These are phyloP conservation scores for Phytomonas francai DNA, from an alignment of 208 protist genomes.

Conservation along the genomic window DNA sequence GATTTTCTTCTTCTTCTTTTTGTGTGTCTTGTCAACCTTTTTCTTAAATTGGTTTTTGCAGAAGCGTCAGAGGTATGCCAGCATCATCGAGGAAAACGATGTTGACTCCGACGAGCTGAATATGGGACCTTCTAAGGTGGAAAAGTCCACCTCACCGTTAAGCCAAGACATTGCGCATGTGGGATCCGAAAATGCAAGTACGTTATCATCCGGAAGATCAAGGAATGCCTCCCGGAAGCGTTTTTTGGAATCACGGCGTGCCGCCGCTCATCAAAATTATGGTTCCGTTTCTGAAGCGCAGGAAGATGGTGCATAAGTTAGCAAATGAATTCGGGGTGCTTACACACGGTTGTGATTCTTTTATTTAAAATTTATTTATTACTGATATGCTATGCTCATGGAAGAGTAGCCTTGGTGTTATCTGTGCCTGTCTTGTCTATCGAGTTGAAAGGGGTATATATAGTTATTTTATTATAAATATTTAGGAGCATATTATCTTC, in stretches of 20 bases:
- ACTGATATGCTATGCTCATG: background rate
- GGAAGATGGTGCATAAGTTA: slow-evolving; percentile 10
- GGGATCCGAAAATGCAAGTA: background rate
- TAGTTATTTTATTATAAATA: slow-evolving; percentile 1
- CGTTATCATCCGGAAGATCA: slow-evolving; percentile 5
- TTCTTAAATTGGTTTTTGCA: slow-evolving; percentile 45
- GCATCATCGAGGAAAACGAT: slow-evolving; percentile 5
- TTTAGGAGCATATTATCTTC: background rate
- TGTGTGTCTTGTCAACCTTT: slow-evolving; percentile 9
- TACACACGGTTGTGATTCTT: background rate
- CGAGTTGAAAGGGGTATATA: background rate
- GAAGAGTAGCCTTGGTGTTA: slow-evolving; percentile 3
- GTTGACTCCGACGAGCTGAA: slow-evolving; percentile 18
- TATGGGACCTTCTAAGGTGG: background rate
- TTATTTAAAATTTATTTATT: background rate
- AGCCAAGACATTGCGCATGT: slow-evolving; percentile 15
- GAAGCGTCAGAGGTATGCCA: slow-evolving; percentile 16
- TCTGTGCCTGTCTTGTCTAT: background rate
- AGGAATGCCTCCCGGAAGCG: slow-evolving; percentile 59
- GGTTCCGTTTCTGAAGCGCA: slow-evolving; percentile 30
- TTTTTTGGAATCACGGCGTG: slow-evolving; percentile 52
- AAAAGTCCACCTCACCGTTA: slow-evolving; percentile 7
- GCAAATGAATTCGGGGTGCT: background rate
- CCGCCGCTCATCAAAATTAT: slow-evolving; percentile 42
- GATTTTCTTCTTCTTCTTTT: slow-evolving; percentile 14